A percentile compares a stretch with the other conserved stretches of the same genome.
phyloP scores from a whole-genome alignment of 2,329 filamentous ascomycete species.

The Pseudogymnoascus sp. region DNA sequence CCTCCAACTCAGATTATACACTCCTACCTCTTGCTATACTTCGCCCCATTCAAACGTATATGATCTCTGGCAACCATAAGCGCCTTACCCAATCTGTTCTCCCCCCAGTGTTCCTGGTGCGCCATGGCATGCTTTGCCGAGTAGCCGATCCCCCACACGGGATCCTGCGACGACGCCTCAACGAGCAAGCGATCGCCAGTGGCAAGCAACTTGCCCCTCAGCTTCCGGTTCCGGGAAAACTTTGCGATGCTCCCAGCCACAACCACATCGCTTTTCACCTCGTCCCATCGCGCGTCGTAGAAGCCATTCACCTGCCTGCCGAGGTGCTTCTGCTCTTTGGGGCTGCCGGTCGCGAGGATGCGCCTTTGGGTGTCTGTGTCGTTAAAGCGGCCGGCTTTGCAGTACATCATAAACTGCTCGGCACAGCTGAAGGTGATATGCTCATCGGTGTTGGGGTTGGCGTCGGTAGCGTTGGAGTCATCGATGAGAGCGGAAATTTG shows the following conservation, averaged over 20 bases:
- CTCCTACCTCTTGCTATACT: not conserved
- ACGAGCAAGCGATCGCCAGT: slow-evolving; percentile 28
- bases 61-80: slow-evolving; percentile 24
- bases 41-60: slow-evolving; percentile 9
- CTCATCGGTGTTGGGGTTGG: slow-evolving; percentile 3
- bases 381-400: slow-evolving; percentile 32
- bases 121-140: slow-evolving; percentile 26
- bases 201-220: slow-evolving; percentile 26
- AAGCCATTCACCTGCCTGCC: slow-evolving; percentile 26
- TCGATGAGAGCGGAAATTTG: slow-evolving; percentile 26
- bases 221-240: slow-evolving; percentile 27
- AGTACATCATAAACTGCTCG: slow-evolving; percentile 39
- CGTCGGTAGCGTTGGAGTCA: slow-evolving; percentile 16
- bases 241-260: slow-evolving; percentile 30
- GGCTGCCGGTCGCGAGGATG: slow-evolving; percentile 23
- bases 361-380: slow-evolving; percentile 22
- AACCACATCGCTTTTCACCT: slow-evolving; percentile 3
- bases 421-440: slow-evolving; percentile 29
- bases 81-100: slow-evolving; percentile 27
- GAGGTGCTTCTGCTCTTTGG: slow-evolving; percentile 28
- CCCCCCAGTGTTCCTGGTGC: slow-evolving; percentile 25
- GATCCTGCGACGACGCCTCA: slow-evolving; percentile 28
- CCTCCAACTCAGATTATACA: not conserved
- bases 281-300: slow-evolving; percentile 23
- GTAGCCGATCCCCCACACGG: slow-evolving; percentile 32